phyloP scores from a whole-genome alignment of 1,284 basidiomycete species.

The Limonomyces culmigenus region DNA sequence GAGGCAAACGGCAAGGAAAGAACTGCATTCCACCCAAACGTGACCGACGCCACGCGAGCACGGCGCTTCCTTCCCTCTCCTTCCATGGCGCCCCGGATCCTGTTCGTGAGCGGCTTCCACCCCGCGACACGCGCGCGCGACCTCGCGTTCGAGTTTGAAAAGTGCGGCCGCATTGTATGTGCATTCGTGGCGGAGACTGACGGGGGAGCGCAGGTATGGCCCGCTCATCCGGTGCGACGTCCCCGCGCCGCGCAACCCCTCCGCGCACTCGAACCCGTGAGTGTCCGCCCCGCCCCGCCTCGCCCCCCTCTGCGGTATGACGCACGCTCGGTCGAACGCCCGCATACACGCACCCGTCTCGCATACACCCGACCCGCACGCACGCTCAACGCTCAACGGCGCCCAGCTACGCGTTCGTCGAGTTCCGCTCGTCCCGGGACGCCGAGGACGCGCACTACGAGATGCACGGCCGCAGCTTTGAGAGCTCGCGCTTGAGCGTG shows the following conservation, averaged over 20 bases:
- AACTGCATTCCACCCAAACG: no score
- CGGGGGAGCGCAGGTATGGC: slow-evolving; percentile 34
- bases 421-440: slow-evolving; percentile 70
- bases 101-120: slow-evolving; percentile 78
- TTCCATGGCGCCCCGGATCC: slow-evolving; percentile 60
- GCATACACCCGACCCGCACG: slow-evolving; percentile 15
- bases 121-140: slow-evolving; percentile 64
- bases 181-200: slow-evolving; percentile 1
- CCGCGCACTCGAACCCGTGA: slow-evolving; percentile 62
- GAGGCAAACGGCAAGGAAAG: no score
- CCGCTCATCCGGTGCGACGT: slow-evolving; percentile 77
- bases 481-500: slow-evolving; percentile 69
- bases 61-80: no score
- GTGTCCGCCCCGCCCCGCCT: slow-evolving; percentile 21
- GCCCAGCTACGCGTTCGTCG: slow-evolving; percentile 81
- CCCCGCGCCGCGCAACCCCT: slow-evolving; percentile 65
- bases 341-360: slow-evolving; percentile 6
- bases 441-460: slow-evolving; percentile 85
- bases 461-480: slow-evolving; percentile 77
- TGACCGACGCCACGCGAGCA: no score
- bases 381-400: slow-evolving; percentile 47
- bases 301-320: not conserved
- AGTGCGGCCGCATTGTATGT: slow-evolving; percentile 25
- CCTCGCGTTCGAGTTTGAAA: slow-evolving; percentile 77
- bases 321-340: slow-evolving; percentile 7